phyloP scores from a whole-genome alignment of 768 basidiomycete species.

The Lepiota venenata region DNA sequence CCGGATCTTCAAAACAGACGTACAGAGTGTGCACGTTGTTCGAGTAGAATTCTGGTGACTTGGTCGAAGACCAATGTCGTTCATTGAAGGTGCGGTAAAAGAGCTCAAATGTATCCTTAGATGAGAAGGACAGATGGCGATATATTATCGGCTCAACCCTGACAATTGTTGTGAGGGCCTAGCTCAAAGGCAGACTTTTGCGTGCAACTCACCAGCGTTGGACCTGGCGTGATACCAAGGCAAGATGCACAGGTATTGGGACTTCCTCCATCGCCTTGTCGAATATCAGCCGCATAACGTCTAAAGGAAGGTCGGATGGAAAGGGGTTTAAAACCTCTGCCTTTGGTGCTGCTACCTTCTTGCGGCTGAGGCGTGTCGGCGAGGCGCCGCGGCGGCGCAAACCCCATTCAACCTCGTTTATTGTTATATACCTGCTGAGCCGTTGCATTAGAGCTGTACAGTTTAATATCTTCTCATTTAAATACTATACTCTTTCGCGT shows the following conservation, averaged over 20 bases:
- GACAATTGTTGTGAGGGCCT: not conserved
- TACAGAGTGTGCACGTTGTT: constrained; percentile 3
- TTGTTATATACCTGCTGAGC: no score
- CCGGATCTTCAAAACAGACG: not conserved
- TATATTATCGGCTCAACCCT: constrained; percentile 11
- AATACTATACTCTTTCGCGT: no score
- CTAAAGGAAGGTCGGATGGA: not conserved
- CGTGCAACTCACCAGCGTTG: constrained; percentile 3
- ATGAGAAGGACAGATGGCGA: not conserved
- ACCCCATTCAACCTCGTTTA: no score
- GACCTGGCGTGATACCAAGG: constrained; percentile 6
- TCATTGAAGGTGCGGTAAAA: constrained; percentile 8
- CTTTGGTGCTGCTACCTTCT: no score
- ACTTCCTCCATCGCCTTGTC: constrained; percentile 8
- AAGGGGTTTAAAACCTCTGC: not conserved
- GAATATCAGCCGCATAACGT: constrained; percentile 6
- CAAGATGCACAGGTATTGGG: constrained; percentile 5
- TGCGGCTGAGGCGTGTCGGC: no score
- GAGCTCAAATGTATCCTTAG: not conserved
- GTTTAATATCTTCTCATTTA: no score
- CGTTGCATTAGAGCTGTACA: no score
- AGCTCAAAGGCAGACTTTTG: not conserved
- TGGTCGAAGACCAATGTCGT: constrained; percentile 1
- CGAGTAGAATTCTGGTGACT: constrained; percentile 4
- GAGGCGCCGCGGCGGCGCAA: no score